These are phyloP conservation scores for Aspergillus hancockii DNA, from an alignment of 495 filamentous ascomycete genomes.

Conservation along the genomic window DNA sequence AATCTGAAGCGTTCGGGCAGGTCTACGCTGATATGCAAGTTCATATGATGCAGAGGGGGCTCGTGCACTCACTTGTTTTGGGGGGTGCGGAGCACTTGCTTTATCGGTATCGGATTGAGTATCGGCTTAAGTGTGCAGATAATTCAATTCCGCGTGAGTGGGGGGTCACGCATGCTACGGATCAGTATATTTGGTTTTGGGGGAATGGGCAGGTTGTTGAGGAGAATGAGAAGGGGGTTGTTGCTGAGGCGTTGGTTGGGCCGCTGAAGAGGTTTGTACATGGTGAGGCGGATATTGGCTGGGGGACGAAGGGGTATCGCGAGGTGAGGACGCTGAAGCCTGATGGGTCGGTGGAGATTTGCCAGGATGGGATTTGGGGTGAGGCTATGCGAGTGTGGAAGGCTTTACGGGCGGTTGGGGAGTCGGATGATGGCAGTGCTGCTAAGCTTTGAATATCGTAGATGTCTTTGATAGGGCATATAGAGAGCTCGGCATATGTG, in stretches of 20 bases:
- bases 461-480: neutral
- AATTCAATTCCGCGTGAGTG: constrained; percentile 43
- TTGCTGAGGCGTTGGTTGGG: constrained; percentile 39
- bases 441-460: constrained; percentile 14
- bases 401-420: constrained; percentile 24
- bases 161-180: constrained; percentile 59
- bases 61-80: constrained; percentile 34
- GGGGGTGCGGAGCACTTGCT: constrained; percentile 31
- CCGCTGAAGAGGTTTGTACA: constrained; percentile 47
- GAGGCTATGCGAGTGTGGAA: constrained; percentile 52
- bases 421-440: constrained; percentile 3
- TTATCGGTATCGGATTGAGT: constrained; percentile 53
- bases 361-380: constrained; percentile 47
- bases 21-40: constrained; percentile 62
- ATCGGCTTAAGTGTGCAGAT: constrained; percentile 46
- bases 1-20: constrained; percentile 51
- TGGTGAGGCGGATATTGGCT: constrained; percentile 34
- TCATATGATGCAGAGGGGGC: constrained; percentile 45
- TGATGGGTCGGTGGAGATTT: constrained; percentile 47
- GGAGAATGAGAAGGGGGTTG: constrained; percentile 42
- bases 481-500: neutral
- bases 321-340: constrained; percentile 43
- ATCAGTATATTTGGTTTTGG: constrained; percentile 60
- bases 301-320: constrained; percentile 28
- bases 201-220: constrained; percentile 47